Conservation (phyloP, 2,329 filamentous ascomycete genomes). For the Anthostomella pinea region DNA sequence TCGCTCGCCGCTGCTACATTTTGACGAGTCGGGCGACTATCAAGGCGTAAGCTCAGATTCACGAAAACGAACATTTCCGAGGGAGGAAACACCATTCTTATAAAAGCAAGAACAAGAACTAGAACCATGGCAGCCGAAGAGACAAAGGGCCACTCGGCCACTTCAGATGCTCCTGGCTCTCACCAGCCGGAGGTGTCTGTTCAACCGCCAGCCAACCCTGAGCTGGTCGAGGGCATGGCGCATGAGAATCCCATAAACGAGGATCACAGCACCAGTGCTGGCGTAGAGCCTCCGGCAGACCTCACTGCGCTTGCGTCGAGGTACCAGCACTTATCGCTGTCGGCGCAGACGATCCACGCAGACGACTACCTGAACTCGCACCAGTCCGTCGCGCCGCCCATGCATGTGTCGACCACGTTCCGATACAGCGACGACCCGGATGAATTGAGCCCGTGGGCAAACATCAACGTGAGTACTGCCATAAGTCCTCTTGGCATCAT, state of each 20-base stretch:
- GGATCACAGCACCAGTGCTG: conserved; percentile 2
- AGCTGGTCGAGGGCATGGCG: conserved; percentile 20
- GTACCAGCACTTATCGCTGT: conserved; percentile 47
- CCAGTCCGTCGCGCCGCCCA: conserved; percentile 78
- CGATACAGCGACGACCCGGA: conserved; percentile 73
- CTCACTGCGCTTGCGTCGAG: conserved; percentile 30
- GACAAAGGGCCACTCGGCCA: conserved; percentile 4
- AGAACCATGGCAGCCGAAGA: conserved; percentile 25
- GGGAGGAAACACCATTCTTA: too few relatives aligned
- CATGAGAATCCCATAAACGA: conserved; percentile 17
- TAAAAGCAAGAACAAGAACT: too few relatives aligned
- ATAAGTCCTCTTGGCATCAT: neutral
- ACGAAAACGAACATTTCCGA: too few relatives aligned
- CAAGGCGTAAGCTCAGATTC: too few relatives aligned
- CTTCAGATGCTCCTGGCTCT: neutral
- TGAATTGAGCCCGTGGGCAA: conserved; percentile 51
- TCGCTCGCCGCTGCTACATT: too few relatives aligned
- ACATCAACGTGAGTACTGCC: conserved; percentile 50
- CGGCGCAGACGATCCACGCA: conserved; percentile 76
- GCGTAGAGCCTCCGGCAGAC: conserved; percentile 7
- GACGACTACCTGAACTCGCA: conserved; percentile 74
- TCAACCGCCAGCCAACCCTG: conserved; percentile 16
- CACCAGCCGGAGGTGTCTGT: conserved; percentile 7
- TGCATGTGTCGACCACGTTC: conserved; percentile 91
- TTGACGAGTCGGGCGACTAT: too few relatives aligned